Evolutionary conservation across 2,329 filamentous ascomycete species (phyloP).

Genomic region (Neocucurbitaria cava): DNA sequence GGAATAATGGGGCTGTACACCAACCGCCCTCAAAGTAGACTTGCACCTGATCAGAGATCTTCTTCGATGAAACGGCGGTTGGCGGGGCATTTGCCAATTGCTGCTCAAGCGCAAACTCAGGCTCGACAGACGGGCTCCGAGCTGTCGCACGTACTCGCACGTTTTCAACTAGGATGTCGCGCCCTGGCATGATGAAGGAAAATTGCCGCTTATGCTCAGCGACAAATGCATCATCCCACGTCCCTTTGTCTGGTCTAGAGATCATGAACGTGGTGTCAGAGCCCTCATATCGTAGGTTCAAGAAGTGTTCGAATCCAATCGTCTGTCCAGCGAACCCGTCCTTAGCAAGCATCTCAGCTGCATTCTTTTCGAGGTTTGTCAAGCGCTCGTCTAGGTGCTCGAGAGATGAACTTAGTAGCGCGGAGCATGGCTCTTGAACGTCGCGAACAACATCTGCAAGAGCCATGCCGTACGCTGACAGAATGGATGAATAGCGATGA

Average conservation of each 20-base stretch:
- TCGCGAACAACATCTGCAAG: slow-evolving; percentile 70
- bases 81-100: slow-evolving; percentile 14
- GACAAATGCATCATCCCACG: slow-evolving; percentile 69
- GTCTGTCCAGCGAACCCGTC: slow-evolving; percentile 66
- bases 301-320: slow-evolving; percentile 64
- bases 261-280: slow-evolving; percentile 90
- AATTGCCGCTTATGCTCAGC: slow-evolving; percentile 53
- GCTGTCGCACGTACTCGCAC: slow-evolving; percentile 51
- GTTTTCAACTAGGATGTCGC: slow-evolving; percentile 53
- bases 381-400: neutral
- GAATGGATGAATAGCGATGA: slow-evolving; percentile 82
- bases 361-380: neutral
- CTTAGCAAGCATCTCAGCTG: slow-evolving; percentile 56
- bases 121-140: slow-evolving; percentile 10
- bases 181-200: slow-evolving; percentile 49
- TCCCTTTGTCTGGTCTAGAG: slow-evolving; percentile 65
- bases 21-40: slow-evolving; percentile 36
- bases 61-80: slow-evolving; percentile 7
- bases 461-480: slow-evolving; percentile 89
- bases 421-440: slow-evolving; percentile 25
- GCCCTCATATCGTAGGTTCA: slow-evolving; percentile 89
- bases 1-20: slow-evolving; percentile 80
- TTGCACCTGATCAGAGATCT: slow-evolving; percentile 2
- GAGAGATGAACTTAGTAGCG: neutral
- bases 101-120: slow-evolving; percentile 21